A percentile compares a stretch with the other conserved stretches of the same genome.
phyloP scores from a whole-genome alignment of 1,139 yeast genomes.

The Hyphopichia burtonii region DNA sequence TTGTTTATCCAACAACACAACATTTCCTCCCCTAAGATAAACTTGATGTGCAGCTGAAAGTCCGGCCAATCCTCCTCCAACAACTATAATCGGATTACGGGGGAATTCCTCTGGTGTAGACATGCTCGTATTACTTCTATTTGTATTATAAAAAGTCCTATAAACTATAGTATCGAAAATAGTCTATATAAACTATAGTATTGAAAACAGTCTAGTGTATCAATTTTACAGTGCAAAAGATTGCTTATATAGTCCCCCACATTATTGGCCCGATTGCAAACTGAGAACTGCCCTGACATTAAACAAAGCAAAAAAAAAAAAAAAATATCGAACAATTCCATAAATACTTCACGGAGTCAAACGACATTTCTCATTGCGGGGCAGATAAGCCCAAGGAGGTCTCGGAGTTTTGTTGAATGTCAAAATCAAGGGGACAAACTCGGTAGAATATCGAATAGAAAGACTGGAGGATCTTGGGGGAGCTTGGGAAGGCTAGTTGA shows the following conservation, averaged over 20 bases:
- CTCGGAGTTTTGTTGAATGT: conserved; percentile 1
- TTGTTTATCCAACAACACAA: conserved; percentile 61
- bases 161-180: no score
- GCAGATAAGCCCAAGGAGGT: no score
- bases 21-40: conserved; percentile 53
- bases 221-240: neutral
- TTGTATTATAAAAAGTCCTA: no score
- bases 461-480: no score
- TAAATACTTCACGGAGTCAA: no score
- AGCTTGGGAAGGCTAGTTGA: no score
- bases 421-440: neutral
- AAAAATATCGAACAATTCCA: no score
- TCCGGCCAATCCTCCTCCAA: conserved; percentile 84
- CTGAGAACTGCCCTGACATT: no score
- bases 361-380: neutral
- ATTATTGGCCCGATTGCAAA: neutral
- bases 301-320: neutral
- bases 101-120: conserved; percentile 17
- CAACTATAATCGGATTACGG: conserved; percentile 52
- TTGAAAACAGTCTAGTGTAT: no score
- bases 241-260: conserved; percentile 1
- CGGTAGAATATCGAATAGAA: neutral
- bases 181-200: no score
- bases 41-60: conserved; percentile 73
- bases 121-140: no score